Conservation (phyloP, 2,329 filamentous ascomycete species). For the Apiospora rasikravindrae region DNA sequence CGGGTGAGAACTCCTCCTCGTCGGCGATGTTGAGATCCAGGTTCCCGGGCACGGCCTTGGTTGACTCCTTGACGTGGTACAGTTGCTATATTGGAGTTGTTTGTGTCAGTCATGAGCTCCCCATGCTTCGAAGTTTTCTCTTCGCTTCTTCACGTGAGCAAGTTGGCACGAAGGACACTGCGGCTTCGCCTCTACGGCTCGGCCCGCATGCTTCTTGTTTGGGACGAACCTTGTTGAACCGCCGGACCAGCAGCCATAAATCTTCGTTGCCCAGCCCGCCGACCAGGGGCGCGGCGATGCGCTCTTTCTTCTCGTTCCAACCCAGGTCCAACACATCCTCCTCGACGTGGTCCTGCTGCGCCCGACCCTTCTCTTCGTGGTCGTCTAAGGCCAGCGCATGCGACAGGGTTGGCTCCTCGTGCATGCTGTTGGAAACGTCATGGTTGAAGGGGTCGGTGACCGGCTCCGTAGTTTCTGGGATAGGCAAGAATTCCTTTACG, state of each 20-base stretch:
- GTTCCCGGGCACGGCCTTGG: conserved; percentile 64
- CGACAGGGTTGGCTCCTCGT: conserved; percentile 42
- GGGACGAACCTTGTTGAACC: conserved; percentile 71
- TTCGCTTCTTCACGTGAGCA: neutral
- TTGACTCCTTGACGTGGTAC: conserved; percentile 71
- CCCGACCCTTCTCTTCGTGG: conserved; percentile 50
- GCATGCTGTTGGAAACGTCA: conserved; percentile 29
- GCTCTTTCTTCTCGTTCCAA: conserved; percentile 67
- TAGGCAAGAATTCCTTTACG: conserved; percentile 40
- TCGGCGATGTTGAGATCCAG: conserved; percentile 82
- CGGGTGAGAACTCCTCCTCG: conserved; percentile 83
- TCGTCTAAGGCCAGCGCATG: conserved; percentile 50
- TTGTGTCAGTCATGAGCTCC: neutral
- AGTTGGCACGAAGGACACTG: neutral
- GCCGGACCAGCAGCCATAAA: conserved; percentile 71
- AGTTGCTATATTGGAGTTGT: conserved; percentile 48
- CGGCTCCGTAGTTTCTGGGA: conserved; percentile 38
- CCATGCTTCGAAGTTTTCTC: too few species aligned
- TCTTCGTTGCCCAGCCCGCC: conserved; percentile 75
- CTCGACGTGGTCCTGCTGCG: conserved; percentile 51
- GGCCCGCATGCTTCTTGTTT: neutral
- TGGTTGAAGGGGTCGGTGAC: conserved; percentile 35
- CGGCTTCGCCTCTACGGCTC: neutral
- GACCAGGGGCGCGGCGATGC: conserved; percentile 65
- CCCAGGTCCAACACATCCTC: conserved; percentile 66